Evolutionary conservation across 2,329 filamentous ascomycete genomes (phyloP).

Genomic region (Metarhizium anisopliae): DNA sequence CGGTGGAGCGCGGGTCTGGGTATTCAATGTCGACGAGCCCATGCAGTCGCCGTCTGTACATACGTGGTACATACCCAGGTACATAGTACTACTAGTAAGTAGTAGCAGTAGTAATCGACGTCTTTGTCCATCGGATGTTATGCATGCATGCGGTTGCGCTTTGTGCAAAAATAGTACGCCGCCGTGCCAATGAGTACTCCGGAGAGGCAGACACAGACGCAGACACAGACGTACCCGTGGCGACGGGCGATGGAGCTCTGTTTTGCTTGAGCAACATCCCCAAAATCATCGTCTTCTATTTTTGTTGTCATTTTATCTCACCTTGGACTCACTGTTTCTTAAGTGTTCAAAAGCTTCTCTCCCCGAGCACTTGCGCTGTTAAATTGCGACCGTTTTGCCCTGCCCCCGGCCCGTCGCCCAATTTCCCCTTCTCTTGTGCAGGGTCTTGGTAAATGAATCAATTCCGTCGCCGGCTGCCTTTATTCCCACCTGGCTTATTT

Average conservation of each 20-base stretch:
- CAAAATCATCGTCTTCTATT: neutral
- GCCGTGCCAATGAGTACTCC: too few relatives aligned
- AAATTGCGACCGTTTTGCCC: neutral
- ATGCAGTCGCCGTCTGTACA: neutral
- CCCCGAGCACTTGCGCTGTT: neutral
- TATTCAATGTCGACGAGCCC: neutral
- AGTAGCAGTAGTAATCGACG: too few relatives aligned
- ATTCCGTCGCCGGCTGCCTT: neutral
- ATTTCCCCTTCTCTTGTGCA: constrained; percentile 1
- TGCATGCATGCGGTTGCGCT: too few relatives aligned
- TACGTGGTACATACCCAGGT: neutral
- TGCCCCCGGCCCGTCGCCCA: neutral
- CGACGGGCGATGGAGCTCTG: neutral
- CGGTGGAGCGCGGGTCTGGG: neutral
- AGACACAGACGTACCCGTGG: constrained; percentile 1
- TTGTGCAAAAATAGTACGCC: too few relatives aligned
- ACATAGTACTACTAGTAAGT: too few relatives aligned
- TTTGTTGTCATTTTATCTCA: neutral
- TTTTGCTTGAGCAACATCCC: neutral
- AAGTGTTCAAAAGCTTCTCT: neutral
- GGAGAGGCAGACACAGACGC: neutral
- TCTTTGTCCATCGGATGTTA: too few relatives aligned
- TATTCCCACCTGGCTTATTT: neutral
- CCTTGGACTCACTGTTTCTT: neutral
- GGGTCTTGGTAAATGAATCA: constrained; percentile 1